These are phyloP conservation scores for Colletotrichum spinosum DNA, from an alignment of 2,329 filamentous ascomycete species.

Conservation along the genomic window DNA sequence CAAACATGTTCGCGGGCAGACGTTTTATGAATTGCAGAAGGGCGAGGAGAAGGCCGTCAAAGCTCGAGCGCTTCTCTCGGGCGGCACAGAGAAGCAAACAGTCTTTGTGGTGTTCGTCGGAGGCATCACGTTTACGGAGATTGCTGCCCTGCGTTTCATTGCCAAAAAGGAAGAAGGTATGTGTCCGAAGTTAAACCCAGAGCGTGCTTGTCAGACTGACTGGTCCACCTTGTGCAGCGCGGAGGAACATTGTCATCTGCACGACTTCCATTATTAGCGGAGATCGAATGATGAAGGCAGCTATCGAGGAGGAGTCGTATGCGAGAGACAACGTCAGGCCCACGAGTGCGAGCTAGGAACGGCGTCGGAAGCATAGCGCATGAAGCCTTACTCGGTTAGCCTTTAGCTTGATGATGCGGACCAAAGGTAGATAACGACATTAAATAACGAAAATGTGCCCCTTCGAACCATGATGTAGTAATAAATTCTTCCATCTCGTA, in stretches of 20 bases:
- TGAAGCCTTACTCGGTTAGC: no score
- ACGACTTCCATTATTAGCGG: slow-evolving; percentile 93
- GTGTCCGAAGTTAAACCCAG: background rate
- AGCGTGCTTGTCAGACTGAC: background rate
- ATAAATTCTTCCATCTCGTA: no score
- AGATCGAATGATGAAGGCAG: slow-evolving; percentile 87
- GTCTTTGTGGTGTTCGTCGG: slow-evolving; percentile 97
- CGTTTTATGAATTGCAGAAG: slow-evolving; percentile 92
- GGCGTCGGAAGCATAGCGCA: no score
- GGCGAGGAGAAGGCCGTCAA: slow-evolving; percentile 94
- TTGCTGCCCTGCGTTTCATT: slow-evolving; percentile 92
- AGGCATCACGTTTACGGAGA: slow-evolving; percentile 96
- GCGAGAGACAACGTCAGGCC: slow-evolving; percentile 51
- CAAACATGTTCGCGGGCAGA: slow-evolving; percentile 87
- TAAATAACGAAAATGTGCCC: slow-evolving; percentile 4
- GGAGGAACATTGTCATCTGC: slow-evolving; percentile 88
- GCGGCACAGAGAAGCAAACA: slow-evolving; percentile 80
- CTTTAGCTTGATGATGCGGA: no score
- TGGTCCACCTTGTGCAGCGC: slow-evolving; percentile 57
- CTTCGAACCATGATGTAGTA: no score
- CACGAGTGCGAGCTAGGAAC: slow-evolving; percentile 37
- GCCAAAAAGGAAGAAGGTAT: slow-evolving; percentile 82
- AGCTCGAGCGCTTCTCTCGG: slow-evolving; percentile 84
- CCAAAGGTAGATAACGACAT: background rate
- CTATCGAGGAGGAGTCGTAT: slow-evolving; percentile 78